phyloP scores from a whole-genome alignment of 768 basidiomycete species.

The Termitomyces sp. region DNA sequence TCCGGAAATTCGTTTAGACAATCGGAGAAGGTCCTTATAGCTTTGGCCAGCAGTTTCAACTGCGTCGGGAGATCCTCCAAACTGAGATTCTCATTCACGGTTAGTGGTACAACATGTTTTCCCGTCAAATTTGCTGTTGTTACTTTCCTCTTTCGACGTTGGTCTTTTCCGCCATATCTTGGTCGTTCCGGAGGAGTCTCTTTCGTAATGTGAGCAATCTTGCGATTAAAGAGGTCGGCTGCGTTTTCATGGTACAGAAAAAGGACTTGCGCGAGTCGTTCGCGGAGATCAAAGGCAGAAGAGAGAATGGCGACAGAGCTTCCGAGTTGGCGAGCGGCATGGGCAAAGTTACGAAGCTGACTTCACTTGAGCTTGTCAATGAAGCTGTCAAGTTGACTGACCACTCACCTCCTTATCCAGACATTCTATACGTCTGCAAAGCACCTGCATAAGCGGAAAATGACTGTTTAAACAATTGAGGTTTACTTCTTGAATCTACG shows the following conservation, averaged over 20 bases:
- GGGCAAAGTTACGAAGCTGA: constrained; percentile 70
- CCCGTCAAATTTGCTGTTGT: constrained; percentile 30
- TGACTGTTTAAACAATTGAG: neutral
- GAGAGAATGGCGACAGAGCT: constrained; percentile 75
- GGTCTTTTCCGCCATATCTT: constrained; percentile 19
- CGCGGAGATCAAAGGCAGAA: constrained; percentile 66
- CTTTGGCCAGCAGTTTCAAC: constrained; percentile 55
- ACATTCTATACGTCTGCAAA: constrained; percentile 46
- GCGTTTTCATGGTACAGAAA: constrained; percentile 74
- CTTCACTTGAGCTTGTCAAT: neutral
- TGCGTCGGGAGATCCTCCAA: constrained; percentile 64
- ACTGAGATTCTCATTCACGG: constrained; percentile 52
- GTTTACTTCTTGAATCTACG: constrained; percentile 54
- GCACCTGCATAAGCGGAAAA: neutral
- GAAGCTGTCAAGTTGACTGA: neutral
- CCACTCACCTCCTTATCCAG: constrained; percentile 57
- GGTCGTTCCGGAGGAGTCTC: constrained; percentile 27
- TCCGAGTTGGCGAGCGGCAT: constrained; percentile 71
- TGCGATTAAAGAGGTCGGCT: constrained; percentile 70
- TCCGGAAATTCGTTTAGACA: constrained; percentile 78
- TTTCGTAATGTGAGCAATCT: constrained; percentile 39
- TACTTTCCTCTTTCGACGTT: constrained; percentile 23
- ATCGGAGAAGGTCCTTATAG: constrained; percentile 61
- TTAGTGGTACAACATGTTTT: constrained; percentile 47
- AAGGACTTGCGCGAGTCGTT: constrained; percentile 61